Conservation (phyloP, 2,329 filamentous ascomycete genomes). For the Colletotrichum siamense region DNA sequence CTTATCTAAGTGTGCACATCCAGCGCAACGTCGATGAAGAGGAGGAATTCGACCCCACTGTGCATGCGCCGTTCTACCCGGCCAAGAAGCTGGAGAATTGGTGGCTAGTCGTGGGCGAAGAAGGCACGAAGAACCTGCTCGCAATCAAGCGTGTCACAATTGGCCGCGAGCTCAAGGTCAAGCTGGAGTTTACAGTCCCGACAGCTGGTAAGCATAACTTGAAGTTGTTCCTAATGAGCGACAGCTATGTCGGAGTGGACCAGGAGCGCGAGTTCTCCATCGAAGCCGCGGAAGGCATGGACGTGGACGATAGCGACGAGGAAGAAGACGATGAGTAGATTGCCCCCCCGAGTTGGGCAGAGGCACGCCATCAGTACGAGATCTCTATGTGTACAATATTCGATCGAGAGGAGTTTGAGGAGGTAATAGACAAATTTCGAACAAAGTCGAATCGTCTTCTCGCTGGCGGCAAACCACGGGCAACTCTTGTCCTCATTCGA, state of each 20-base stretch:
- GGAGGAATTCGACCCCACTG: constrained; percentile 74
- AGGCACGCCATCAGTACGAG: constrained; percentile 6
- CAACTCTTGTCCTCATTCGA: constrained; percentile 26
- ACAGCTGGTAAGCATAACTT: constrained; percentile 83
- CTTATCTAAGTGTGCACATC: constrained; percentile 84
- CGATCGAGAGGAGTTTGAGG: constrained; percentile 9
- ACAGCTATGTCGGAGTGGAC: constrained; percentile 96
- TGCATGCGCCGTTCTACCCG: constrained; percentile 96
- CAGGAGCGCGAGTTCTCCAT: constrained; percentile 92
- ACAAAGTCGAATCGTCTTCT: background rate
- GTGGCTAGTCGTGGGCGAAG: constrained; percentile 97
- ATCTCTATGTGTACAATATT: constrained; percentile 20
- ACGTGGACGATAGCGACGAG: constrained; percentile 89
- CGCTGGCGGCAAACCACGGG: background rate
- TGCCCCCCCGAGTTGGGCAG: background rate
- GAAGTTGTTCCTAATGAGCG: constrained; percentile 94
- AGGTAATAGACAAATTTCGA: constrained; percentile 14
- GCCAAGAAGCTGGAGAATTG: constrained; percentile 94
- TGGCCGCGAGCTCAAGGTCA: constrained; percentile 76
- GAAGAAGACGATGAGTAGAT: constrained; percentile 66
- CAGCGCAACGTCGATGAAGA: constrained; percentile 81
- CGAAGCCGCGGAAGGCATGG: constrained; percentile 88
- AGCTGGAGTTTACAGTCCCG: constrained; percentile 88
- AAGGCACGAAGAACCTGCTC: constrained; percentile 83
- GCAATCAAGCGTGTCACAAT: constrained; percentile 96